Conservation (phyloP, 202 grass and related monocot genomes). For the Cymbopogon flexuosus region DNA sequence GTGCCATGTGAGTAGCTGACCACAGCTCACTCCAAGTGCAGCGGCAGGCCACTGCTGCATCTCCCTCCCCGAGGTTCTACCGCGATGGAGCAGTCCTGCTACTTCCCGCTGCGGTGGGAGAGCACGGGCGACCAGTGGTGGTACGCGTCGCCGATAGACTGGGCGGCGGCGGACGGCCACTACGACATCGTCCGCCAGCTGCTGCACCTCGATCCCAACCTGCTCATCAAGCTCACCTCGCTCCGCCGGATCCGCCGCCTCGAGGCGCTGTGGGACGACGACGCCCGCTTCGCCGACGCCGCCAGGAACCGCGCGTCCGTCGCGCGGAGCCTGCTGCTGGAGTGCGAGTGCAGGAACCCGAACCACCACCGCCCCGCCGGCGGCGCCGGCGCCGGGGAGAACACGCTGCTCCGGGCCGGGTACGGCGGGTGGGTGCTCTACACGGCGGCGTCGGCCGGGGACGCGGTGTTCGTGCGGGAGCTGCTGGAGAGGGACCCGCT, state of each 20-base stretch:
- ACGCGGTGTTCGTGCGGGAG: slow-evolving; percentile 57
- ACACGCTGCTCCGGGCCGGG: slow-evolving; percentile 75
- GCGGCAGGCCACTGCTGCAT: neutral
- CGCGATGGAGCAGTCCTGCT: slow-evolving; percentile 60
- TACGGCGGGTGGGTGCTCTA: slow-evolving; percentile 97
- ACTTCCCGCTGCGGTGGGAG: slow-evolving; percentile 79
- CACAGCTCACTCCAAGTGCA: neutral
- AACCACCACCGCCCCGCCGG: neutral
- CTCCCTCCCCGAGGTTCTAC: neutral
- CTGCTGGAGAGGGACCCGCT: slow-evolving; percentile 67
- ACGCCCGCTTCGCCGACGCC: slow-evolving; percentile 55
- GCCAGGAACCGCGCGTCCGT: slow-evolving; percentile 55
- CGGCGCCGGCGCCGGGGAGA: slow-evolving; percentile 32
- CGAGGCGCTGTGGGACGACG: slow-evolving; percentile 91
- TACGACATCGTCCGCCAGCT: slow-evolving; percentile 91
- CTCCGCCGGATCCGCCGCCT: slow-evolving; percentile 86
- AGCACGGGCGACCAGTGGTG: slow-evolving; percentile 98
- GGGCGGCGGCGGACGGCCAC: slow-evolving; percentile 87
- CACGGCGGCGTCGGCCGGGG: slow-evolving; percentile 76
- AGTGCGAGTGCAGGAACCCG: slow-evolving; percentile 68
- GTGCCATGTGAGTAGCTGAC: slow-evolving; percentile 34
- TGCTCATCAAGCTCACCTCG: slow-evolving; percentile 95
- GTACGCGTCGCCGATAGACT: slow-evolving; percentile 96
- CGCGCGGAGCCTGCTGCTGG: slow-evolving; percentile 55
- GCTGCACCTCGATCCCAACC: slow-evolving; percentile 80